Evolutionary conservation across 495 filamentous ascomycete species (phyloP).

Genomic region (Talaromyces stipitatus): DNA sequence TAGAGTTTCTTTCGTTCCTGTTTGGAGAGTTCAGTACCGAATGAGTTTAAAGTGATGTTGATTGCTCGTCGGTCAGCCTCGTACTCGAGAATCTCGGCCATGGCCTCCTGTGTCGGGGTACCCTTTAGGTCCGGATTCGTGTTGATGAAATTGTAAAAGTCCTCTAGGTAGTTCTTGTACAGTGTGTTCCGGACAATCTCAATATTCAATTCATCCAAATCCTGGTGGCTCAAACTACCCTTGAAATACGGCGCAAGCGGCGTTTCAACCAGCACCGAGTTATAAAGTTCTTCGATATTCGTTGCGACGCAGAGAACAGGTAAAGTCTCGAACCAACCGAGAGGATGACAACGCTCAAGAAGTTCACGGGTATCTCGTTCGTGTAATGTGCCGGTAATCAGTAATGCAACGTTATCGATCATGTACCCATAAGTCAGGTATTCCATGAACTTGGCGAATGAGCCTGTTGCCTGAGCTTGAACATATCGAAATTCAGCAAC

Average conservation of each 20-base stretch:
- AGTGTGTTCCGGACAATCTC: conserved; percentile 98
- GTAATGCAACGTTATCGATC: conserved; percentile 98
- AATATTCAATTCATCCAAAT: conserved; percentile 98
- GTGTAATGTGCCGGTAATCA: conserved; percentile 97
- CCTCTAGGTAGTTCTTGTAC: conserved; percentile 99
- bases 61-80: conserved; percentile 95
- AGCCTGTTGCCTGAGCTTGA: conserved; percentile 82
- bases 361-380: conserved; percentile 96
- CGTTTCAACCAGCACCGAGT: conserved; percentile 93
- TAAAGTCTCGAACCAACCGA: conserved; percentile 99
- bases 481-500: conserved; percentile 96
- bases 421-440: conserved; percentile 99
- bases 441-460: conserved; percentile 87
- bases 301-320: conserved; percentile 95
- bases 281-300: conserved; percentile 98
- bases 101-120: conserved; percentile 86
- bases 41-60: conserved; percentile 99
- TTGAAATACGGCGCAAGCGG: conserved; percentile 97
- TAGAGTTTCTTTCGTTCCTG: conserved; percentile 93
- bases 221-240: conserved; percentile 84
- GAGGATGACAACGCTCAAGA: conserved; percentile 89
- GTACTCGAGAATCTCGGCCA: conserved; percentile 91
- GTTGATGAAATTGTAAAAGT: conserved; percentile 90
- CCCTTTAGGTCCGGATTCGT: conserved; percentile 75
- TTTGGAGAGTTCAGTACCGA: conserved; percentile 94